Evolutionary conservation across 768 basidiomycete genomes (phyloP), one percentile per base, ranked within the genome.

Genomic region (Boletellus sp.): DNA sequence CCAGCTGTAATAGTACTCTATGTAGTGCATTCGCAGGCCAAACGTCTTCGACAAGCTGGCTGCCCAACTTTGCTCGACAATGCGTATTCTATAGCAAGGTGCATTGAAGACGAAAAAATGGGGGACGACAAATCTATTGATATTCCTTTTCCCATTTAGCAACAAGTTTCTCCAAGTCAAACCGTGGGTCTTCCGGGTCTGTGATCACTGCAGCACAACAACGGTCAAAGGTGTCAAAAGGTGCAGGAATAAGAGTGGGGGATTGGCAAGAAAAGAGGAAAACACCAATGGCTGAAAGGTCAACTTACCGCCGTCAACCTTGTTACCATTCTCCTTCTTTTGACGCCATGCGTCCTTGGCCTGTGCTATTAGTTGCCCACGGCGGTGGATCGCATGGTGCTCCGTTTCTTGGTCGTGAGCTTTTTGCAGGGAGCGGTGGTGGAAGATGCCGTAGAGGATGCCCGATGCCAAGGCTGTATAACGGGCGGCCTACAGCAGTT

Each of bases 101-200:
- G 55, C 63, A 67, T 59, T 52, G 53, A 53, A 42, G 53, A 52
- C 46, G 57, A 47, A 46, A n/a, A 55, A 28, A 7, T 6, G 38
- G 19, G 13, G 13, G 38, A 23, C n/a, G 62, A 51, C 66, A 56
- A 52, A 36, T 67, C 74, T 73, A 84, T 77, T 74, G 72, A 63
- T 74, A 79, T 59, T 81, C 81, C 65, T 77, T 81, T 71, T 90
- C 89, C 78, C 83, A 84, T 65, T 83, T 81, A 38, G 78, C 76
- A 66, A 90, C 63, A 52, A 96, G 72, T 71, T 92, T 92, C 78
- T 98, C 95, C 67, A 97, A 77, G 77, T 97, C 94, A 72, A 97
- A 99, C 56, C 81, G 83, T 46, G 95, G 92, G 71, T 97, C 85
- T 60, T 97, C 95, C 36, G 94, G 90, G 77, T 99, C 84, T 56